Evolutionary conservation across 129 eudicot species (phyloP), one percentile per base, ranked within the genome.

Genomic region (Arctium minus): DNA sequence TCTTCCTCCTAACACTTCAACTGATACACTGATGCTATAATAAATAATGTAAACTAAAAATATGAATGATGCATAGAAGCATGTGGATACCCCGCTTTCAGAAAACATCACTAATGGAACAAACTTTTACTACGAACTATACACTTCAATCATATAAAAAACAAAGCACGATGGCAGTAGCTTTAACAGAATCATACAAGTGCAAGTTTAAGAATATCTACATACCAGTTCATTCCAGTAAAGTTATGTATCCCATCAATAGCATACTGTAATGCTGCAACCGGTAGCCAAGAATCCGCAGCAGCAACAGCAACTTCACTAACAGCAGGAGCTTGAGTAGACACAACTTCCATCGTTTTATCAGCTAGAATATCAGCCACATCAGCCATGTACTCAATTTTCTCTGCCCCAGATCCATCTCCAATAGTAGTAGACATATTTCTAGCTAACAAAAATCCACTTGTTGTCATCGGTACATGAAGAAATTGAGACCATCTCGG

Each of bases 221-320:
- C 77, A 82, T 78, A 94, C 98, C 98, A 94, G 22, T 85, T 77
- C 29, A 87, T 74, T 33, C 98, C 98, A 2, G 94, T 89, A 50
- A 65, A 79, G 71, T 11, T 74, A 82, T 94, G 98, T 62, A 94
- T 74, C 48, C 86, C 85, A 72, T 92, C 96, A 78, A 92, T 94
- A 36, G 86, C 79, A 74, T 94, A 86, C 79, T 92, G 98, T 88
- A 94, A 88, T 1, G 88, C 90, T 17, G 94, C 94, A 81, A 94
- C 94, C 0, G 98, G 97, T 3, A 75, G 76, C 83, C 86, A 91
- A 5, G 97, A 95, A 79, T 92, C 98, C 0, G 97, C 97, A 62
- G 92, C 90, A 6, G 97, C 98, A 62, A 85, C 60, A 8, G 97
- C 94, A 29, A 94, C 96, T 83, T 94, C 98, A 76, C 86, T 94